phyloP scores from a whole-genome alignment of 805 yeast species.

The Maudiozyma saulgeensis region DNA sequence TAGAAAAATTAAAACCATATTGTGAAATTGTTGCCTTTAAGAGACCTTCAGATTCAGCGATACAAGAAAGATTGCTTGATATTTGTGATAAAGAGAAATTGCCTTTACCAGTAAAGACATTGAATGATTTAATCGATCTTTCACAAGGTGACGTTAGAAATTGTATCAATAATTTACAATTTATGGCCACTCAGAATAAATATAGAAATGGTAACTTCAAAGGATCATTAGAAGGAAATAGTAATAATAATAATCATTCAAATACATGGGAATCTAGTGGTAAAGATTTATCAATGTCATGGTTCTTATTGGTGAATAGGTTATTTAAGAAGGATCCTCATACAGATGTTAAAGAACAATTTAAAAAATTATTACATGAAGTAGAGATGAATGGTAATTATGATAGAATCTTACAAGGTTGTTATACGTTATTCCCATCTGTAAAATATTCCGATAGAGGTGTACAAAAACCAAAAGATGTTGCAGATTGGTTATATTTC shows the following conservation, averaged over 20 bases:
- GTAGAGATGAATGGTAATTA: constrained; percentile 40
- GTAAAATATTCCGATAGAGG: constrained; percentile 58
- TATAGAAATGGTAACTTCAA: constrained; percentile 6
- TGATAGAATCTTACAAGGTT: constrained; percentile 62
- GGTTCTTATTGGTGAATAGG: constrained; percentile 56
- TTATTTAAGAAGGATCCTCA: constrained; percentile 48
- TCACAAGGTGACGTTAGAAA: constrained; percentile 81
- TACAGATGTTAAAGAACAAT: constrained; percentile 37
- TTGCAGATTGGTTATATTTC: constrained; percentile 72
- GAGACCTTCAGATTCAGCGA: constrained; percentile 42
- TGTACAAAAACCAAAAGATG: constrained; percentile 44
- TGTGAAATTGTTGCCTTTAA: constrained; percentile 65
- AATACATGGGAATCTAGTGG: constrained; percentile 19
- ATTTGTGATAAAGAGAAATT: constrained; percentile 50
- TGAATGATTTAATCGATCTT: constrained; percentile 57
- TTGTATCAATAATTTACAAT: constrained; percentile 76
- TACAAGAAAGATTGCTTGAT: constrained; percentile 39
- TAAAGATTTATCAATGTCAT: constrained; percentile 55
- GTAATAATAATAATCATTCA: constrained; percentile 4
- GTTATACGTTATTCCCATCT: constrained; percentile 57
- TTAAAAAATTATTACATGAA: constrained; percentile 37
- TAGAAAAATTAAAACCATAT: constrained; percentile 63
- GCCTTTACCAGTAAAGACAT: constrained; percentile 35
- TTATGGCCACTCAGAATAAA: constrained; percentile 26
- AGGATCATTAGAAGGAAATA: constrained; percentile 2